A percentile compares a stretch with the other conserved stretches of the same genome.
Evolutionary conservation across 2,329 filamentous ascomycete species (phyloP).

Genomic region (Microcyclosporella mali): DNA sequence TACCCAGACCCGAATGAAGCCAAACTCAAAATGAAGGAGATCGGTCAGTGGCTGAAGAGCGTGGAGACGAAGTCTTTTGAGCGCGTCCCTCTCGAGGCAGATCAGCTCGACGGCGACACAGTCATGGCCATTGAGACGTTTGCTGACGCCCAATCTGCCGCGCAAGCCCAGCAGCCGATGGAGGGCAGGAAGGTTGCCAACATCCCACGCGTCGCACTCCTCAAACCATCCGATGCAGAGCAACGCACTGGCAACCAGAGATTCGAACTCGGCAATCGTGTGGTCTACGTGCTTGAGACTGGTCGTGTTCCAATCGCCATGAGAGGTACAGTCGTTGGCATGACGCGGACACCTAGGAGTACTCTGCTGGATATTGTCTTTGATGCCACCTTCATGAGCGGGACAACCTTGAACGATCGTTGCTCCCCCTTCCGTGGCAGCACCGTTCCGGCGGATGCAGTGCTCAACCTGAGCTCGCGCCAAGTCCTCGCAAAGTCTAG

Average conservation of each 20-base stretch:
- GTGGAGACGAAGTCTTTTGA: constrained; percentile 90
- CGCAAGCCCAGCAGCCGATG: constrained; percentile 37
- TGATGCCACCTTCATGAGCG: constrained; percentile 94
- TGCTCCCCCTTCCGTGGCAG: constrained; percentile 91
- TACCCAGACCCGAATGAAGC: constrained; percentile 69
- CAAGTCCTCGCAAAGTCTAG: constrained; percentile 64
- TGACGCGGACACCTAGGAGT: constrained; percentile 78
- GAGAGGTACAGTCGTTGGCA: constrained; percentile 87
- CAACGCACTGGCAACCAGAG: constrained; percentile 79
- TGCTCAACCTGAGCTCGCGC: constrained; percentile 77
- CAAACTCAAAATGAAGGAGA: constrained; percentile 80
- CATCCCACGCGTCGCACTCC: constrained; percentile 77
- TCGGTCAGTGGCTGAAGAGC: constrained; percentile 85
- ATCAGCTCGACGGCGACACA: constrained; percentile 87
- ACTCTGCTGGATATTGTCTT: constrained; percentile 87
- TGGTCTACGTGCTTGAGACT: constrained; percentile 87
- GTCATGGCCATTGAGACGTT: constrained; percentile 74
- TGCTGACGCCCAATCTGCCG: constrained; percentile 58
- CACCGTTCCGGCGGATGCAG: constrained; percentile 79
- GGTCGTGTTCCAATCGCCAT: constrained; percentile 92
- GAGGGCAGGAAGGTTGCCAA: constrained; percentile 66
- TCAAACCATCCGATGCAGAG: constrained; percentile 95
- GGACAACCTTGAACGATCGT: constrained; percentile 81
- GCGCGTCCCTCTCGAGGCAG: constrained; percentile 89
- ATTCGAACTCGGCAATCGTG: constrained; percentile 79